Evolutionary conservation across 345 rosid species (phyloP).

Genomic region (Lumnitzera littorea): DNA sequence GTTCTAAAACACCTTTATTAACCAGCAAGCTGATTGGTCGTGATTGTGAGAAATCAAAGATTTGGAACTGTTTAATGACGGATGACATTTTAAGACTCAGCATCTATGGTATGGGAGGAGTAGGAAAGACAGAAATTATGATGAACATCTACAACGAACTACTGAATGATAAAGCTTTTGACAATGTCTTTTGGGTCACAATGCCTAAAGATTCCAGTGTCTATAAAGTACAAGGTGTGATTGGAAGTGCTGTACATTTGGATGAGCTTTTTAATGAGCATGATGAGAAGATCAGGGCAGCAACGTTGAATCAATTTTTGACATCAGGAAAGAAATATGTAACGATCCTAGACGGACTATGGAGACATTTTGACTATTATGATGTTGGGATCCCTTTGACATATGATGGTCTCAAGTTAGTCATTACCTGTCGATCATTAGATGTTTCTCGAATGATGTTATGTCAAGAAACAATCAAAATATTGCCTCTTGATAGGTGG

Average conservation of each 20-base stretch:
- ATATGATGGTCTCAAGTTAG: too few species aligned
- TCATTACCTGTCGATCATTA: too few species aligned
- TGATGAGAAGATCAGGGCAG: neutral
- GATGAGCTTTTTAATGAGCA: neutral
- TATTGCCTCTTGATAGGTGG: neutral
- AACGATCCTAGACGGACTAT: too few species aligned
- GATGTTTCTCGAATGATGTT: too few species aligned
- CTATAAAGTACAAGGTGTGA: neutral
- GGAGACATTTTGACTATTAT: too few species aligned
- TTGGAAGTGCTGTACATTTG: neutral
- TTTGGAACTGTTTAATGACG: too few species aligned
- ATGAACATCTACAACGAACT: neutral
- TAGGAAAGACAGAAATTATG: slow-evolving; percentile 2
- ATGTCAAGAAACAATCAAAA: neutral
- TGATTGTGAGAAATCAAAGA: neutral
- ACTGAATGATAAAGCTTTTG: neutral
- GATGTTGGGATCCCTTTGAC: too few species aligned
- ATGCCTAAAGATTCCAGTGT: neutral
- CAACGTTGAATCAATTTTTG: neutral
- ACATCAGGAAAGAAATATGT: neutral
- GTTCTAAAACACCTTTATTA: too few species aligned
- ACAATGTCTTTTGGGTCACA: slow-evolving; percentile 2
- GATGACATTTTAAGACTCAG: neutral
- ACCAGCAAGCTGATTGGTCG: too few species aligned
- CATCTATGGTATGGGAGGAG: neutral